A percentile compares a stretch with the other conserved stretches of the same genome.
Evolutionary conservation across 1,139 yeast species (phyloP).

Genomic region (Yarrowia galli): DNA sequence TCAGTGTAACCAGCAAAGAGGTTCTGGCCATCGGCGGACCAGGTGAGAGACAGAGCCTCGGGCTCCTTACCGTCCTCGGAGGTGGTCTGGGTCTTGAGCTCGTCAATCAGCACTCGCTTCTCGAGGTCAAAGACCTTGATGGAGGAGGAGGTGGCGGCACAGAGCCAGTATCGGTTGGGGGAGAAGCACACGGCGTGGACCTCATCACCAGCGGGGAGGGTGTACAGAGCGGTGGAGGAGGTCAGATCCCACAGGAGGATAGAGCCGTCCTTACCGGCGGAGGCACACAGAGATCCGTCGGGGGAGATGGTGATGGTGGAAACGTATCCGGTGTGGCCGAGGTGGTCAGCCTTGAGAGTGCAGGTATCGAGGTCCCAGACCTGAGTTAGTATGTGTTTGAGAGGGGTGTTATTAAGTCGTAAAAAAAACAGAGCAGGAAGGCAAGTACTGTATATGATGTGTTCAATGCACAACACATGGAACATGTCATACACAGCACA

Average conservation of each 20-base stretch:
- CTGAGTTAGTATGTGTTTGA: slow-evolving; percentile 53
- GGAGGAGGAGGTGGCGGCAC: slow-evolving; percentile 98
- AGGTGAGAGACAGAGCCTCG: slow-evolving; percentile 96
- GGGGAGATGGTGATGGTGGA: slow-evolving; percentile 98
- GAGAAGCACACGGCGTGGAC: slow-evolving; percentile 99
- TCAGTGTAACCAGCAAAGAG: slow-evolving; percentile 99
- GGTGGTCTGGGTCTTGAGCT: slow-evolving; percentile 96
- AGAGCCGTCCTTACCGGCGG: slow-evolving; percentile 99
- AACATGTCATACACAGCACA: too few relatives aligned
- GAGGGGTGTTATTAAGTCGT: too few relatives aligned
- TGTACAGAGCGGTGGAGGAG: slow-evolving; percentile 88
- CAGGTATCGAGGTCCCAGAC: slow-evolving; percentile 93
- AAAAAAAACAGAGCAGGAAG: too few relatives aligned
- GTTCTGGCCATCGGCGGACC: slow-evolving; percentile 99
- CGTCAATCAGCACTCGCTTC: slow-evolving; percentile 95
- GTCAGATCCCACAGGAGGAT: slow-evolving; percentile 99
- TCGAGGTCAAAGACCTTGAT: slow-evolving; percentile 98
- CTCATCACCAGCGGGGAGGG: slow-evolving; percentile 95
- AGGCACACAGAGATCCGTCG: slow-evolving; percentile 99
- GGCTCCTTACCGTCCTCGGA: slow-evolving; percentile 93
- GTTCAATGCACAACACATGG: too few relatives aligned
- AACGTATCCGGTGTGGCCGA: slow-evolving; percentile 99
- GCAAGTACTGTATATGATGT: too few relatives aligned
- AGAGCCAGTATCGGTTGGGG: slow-evolving; percentile 99
- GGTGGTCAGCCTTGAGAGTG: slow-evolving; percentile 92